Evolutionary conservation across 805 yeast species (phyloP), one percentile per base, ranked within the genome.

Genomic region (Kodamaea sagamina): DNA sequence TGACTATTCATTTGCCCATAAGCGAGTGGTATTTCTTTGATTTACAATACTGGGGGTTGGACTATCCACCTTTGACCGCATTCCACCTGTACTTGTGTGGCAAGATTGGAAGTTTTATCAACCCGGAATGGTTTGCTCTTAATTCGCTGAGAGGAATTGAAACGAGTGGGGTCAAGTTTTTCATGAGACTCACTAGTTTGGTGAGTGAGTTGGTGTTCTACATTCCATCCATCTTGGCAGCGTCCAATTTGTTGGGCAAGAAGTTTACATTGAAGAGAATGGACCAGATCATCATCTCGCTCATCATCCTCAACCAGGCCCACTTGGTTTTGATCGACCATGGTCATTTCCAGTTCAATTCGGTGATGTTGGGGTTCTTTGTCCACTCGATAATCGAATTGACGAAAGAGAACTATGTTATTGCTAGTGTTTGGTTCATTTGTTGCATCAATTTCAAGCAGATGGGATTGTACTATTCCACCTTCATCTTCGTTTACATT

Each of bases 41-140:
- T 59, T 71, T 89, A 35, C 81, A 82, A 52, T 89, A 92, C 67
- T 93, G 99, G 98, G 97, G 98, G 1, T 72, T 93, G 26, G 99
- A 93, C 63, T 93, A 93, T 62, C 99, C 99, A 0, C 98, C 98
- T 5, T 68, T 93, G 48, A 92, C 99, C 0, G 99, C 98, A 0
- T 90, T 77, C 61, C 98, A 93, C 59, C 89, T 95, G 38, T 88
- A 83, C 77, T 25, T 87, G 1, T 60, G 84, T 36, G 99, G 98
- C 0, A 70, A 71, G 41, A 53, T 92, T 12, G 98, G 97, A 0
- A 55, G 71, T 1, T 59, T 79, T 32, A 65, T 88, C 25, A 76
- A 86, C 49, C 71, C 81, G 0, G 50, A 62, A 0, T 93, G 98
- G 98, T 89, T 93, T 63, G 80, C 71, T 3, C 64, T 92, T 25